Percentiles rank a stretch among this genome's conserved stretches.
phyloP scores from a whole-genome alignment of 352 stramenopile species.

The Globisporangium parvum region DNA sequence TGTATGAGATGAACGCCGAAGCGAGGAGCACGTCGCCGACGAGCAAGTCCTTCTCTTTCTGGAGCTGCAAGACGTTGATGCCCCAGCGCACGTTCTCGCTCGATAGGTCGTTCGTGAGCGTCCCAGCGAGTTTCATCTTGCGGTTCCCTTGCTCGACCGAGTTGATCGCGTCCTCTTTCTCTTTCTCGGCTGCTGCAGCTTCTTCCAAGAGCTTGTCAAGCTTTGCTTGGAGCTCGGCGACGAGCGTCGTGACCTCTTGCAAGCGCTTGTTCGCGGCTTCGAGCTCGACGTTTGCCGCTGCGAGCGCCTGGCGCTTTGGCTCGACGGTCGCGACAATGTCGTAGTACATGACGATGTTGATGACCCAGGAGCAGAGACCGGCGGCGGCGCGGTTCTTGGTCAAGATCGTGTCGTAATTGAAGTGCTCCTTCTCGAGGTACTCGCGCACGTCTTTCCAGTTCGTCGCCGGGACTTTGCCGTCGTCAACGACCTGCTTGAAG shows the following conservation, averaged over 20 bases:
- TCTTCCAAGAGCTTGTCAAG: conserved; percentile 90
- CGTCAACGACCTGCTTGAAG: conserved; percentile 93
- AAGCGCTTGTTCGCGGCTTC: conserved; percentile 89
- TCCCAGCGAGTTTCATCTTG: conserved; percentile 94
- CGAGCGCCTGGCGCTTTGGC: conserved; percentile 90
- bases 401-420: conserved; percentile 93
- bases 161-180: conserved; percentile 92
- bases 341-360: conserved; percentile 97
- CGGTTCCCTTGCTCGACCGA: conserved; percentile 89
- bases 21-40: conserved; percentile 92
- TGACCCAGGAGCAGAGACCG: conserved; percentile 91
- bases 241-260: conserved; percentile 80
- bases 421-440: conserved; percentile 92
- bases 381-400: conserved; percentile 94
- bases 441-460: conserved; percentile 95
- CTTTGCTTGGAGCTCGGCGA: conserved; percentile 91
- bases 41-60: conserved; percentile 89
- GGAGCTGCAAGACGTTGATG: conserved; percentile 90
- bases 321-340: conserved; percentile 94
- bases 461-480: conserved; percentile 84
- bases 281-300: conserved; percentile 88
- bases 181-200: conserved; percentile 85
- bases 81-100: conserved; percentile 95
- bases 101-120: conserved; percentile 91
- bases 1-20: conserved; percentile 94